Evolutionary conservation across 2,329 filamentous ascomycete genomes (phyloP).

Genomic region (Aspergillus pseudoterreus): DNA sequence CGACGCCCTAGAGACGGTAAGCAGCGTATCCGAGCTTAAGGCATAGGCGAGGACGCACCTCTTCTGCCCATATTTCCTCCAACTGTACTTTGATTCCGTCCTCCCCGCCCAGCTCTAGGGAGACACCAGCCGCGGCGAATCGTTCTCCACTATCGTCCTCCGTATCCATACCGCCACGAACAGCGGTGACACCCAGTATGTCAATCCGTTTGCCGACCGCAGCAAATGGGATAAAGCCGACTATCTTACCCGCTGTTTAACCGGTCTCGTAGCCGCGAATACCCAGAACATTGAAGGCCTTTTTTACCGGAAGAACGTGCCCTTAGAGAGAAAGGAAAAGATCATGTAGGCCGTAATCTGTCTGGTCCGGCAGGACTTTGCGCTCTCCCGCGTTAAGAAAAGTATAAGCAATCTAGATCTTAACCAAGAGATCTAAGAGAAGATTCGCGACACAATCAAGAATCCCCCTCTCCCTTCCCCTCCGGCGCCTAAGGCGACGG

Average conservation of each 20-base stretch:
- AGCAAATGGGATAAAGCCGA: background rate
- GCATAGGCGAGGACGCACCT: background rate
- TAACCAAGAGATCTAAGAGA: background rate
- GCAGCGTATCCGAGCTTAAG: background rate
- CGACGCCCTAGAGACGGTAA: background rate
- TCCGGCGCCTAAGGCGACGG: too few species aligned
- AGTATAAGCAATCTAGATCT: background rate
- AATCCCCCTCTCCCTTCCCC: background rate
- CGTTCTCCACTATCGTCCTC: background rate
- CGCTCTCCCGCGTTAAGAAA: background rate
- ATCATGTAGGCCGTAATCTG: background rate
- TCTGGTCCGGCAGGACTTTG: background rate
- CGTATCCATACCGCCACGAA: background rate
- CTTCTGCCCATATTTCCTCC: background rate
- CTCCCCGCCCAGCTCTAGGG: background rate
- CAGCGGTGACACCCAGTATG: background rate
- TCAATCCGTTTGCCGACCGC: background rate
- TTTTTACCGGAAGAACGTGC: background rate
- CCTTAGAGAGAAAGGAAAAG: background rate
- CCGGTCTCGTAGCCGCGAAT: background rate
- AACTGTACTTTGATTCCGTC: background rate
- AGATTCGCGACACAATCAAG: background rate
- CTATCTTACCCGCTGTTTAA: background rate
- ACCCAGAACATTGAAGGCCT: background rate
- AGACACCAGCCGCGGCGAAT: background rate